These are phyloP conservation scores for Primulina tabacum DNA, from an alignment of 257 asterid genomes.

Conservation along the genomic window DNA sequence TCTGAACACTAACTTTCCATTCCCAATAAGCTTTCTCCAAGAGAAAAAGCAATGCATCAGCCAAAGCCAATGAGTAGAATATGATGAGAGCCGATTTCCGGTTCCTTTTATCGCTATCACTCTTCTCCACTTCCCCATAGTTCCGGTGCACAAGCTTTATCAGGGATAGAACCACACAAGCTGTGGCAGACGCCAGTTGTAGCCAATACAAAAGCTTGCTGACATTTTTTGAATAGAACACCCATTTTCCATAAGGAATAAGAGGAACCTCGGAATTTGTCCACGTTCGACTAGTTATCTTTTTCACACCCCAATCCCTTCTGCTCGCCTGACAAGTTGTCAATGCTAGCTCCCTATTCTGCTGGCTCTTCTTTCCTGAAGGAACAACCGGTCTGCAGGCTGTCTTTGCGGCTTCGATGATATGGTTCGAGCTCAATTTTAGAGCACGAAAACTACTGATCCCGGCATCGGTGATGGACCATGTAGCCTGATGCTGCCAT, in stretches of 20 bases:
- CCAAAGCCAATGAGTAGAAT: conserved; percentile 74
- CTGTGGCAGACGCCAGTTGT: conserved; percentile 68
- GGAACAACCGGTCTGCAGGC: conserved; percentile 28
- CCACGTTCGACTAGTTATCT: conserved; percentile 59
- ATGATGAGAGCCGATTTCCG: conserved; percentile 62
- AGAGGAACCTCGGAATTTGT: conserved; percentile 75
- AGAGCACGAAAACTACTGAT: conserved; percentile 64
- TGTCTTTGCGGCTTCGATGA: conserved; percentile 28
- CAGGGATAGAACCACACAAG: conserved; percentile 70
- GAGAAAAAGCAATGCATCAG: conserved; percentile 81
- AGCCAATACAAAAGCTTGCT: conserved; percentile 77
- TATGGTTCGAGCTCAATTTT: conserved; percentile 44
- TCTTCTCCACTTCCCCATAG: conserved; percentile 58
- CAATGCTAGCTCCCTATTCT: conserved; percentile 35
- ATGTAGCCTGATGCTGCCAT: conserved; percentile 93
- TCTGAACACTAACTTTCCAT: conserved; percentile 59
- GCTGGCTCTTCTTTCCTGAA: conserved; percentile 15
- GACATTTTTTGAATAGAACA: conserved; percentile 63
- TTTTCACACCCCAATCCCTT: conserved; percentile 34
- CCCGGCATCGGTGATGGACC: conserved; percentile 70
- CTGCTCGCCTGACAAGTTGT: conserved; percentile 16
- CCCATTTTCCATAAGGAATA: conserved; percentile 65
- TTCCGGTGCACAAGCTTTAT: conserved; percentile 56
- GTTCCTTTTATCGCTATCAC: conserved; percentile 62
- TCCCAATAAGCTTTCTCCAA: conserved; percentile 94